A percentile compares a stretch with the other conserved stretches of the same genome.
phyloP scores from a whole-genome alignment of 2,329 filamentous ascomycete species.

The Emergomyces orientalis region DNA sequence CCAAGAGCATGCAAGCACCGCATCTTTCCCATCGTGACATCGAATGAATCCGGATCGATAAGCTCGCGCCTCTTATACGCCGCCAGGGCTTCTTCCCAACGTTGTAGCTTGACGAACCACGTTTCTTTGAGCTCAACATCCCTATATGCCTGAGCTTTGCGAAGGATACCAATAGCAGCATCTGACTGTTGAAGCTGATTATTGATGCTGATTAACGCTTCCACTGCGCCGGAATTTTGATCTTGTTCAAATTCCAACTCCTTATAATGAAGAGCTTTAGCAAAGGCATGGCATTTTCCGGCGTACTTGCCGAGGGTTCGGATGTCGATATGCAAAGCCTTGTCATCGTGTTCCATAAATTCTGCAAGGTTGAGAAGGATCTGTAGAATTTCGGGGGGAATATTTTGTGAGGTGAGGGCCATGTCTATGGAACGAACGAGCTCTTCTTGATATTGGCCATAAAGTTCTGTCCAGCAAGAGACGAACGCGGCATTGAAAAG shows the following conservation, averaged over 20 bases:
- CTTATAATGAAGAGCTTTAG: conserved; percentile 97
- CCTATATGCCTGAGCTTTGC: conserved; percentile 89
- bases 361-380: conserved; percentile 92
- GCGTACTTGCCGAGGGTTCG: conserved; percentile 88
- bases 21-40: conserved; percentile 99
- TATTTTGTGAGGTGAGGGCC: conserved; percentile 88
- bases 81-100: conserved; percentile 92
- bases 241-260: conserved; percentile 97
- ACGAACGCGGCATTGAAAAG: conserved; percentile 99
- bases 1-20: conserved; percentile 91
- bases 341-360: conserved; percentile 99
- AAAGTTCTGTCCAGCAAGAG: conserved; percentile 96
- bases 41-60: conserved; percentile 68
- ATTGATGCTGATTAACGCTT: conserved; percentile 97
- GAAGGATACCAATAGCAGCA: conserved; percentile 92
- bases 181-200: conserved; percentile 98
- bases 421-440: conserved; percentile 92
- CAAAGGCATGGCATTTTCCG: conserved; percentile 92
- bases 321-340: conserved; percentile 95
- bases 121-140: conserved; percentile 96
- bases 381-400: conserved; percentile 89
- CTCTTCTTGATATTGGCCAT: conserved; percentile 94
- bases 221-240: conserved; percentile 88
- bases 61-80: conserved; percentile 70
- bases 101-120: conserved; percentile 97